Evolutionary conservation across 257 asterid genomes (phyloP).

Genomic region (Scutellaria barbata): DNA sequence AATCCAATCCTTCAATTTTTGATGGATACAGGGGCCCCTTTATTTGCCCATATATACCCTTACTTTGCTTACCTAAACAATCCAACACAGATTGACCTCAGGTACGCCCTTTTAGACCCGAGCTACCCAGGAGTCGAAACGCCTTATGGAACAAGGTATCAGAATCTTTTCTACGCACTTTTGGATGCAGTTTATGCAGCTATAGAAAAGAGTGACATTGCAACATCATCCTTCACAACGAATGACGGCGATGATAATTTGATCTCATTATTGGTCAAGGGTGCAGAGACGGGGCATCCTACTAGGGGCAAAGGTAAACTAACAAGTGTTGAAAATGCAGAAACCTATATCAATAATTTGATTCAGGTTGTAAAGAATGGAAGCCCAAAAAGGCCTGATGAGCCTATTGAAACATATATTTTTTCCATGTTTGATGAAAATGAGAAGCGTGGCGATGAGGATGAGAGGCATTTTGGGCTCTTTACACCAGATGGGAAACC

Average conservation of each 20-base stretch:
- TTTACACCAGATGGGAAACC: not conserved
- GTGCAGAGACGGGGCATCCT: not conserved
- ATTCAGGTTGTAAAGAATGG: not conserved
- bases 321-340: not conserved
- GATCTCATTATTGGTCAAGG: not conserved
- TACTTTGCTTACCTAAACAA: conserved; percentile 26
- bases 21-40: not conserved
- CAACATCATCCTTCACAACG: not conserved
- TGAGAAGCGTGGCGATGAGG: not conserved
- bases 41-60: conserved; percentile 36
- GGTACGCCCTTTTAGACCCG: conserved; percentile 11
- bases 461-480: not conserved
- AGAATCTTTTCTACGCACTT: conserved; percentile 14
- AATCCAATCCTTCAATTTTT: conserved; percentile 3
- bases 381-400: not conserved
- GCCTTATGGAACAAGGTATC: not conserved
- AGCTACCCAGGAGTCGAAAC: not conserved
- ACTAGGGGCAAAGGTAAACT: not conserved
- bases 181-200: not conserved
- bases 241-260: not conserved
- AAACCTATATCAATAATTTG: not conserved
- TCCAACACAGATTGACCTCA: not conserved
- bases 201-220: not conserved
- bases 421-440: conserved; percentile 4
- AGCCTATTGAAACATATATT: not conserved